Base-by-base conservation (phyloP, 2,329 filamentous ascomycete genomes). In the Cryoendolithus antarcticus region DNA sequence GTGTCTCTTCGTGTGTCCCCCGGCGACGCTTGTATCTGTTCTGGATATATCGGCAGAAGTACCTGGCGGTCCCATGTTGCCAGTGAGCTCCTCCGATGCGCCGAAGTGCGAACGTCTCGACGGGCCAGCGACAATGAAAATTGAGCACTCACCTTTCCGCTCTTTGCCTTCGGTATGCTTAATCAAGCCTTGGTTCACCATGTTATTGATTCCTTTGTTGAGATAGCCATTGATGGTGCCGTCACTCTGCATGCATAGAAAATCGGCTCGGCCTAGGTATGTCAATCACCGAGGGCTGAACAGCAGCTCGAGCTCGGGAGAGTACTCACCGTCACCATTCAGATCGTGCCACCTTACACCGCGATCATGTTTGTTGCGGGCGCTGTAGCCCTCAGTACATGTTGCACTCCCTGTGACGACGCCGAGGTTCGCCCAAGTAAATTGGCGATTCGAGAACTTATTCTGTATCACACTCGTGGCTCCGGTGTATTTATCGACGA, bases 101-200 rank as follows among this genome's bases (percentile, higher is more conserved):
- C n/a, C n/a, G n/a, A n/a, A n/a, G n/a, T n/a, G n/a, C n/a, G n/a
- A n/a, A n/a, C n/a, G n/a, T n/a, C n/a, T n/a, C n/a, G n/a, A n/a
- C n/a, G n/a, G n/a, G n/a, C n/a, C n/a, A n/a, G n/a, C n/a, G n/a
- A n/a, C n/a, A n/a, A n/a, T n/a, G n/a, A n/a, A n/a, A n/a, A n/a
- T n/a, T n/a, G n/a, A n/a, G n/a, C n/a, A n/a, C n/a, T n/a, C n/a
- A n/a, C n/a, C n/a, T 15, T 34, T 35, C 2, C 44, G 38, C 19
- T 46, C 44, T 30, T 29, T 32, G 2, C 44, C 38, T 19, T 44
- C 41, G 19, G 34, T 19, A 9, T 36, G 9, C 35, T 44, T 46
- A 30, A 44, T 34, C 6, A 41, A 32, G 24, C 41, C 41, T 11
- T 37, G 34, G 29, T 46, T 9, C 4, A 39, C 41, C 32, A 44